Evolutionary conservation across 345 rosid genomes (phyloP).

Genomic region (Linum usitatissimum): DNA sequence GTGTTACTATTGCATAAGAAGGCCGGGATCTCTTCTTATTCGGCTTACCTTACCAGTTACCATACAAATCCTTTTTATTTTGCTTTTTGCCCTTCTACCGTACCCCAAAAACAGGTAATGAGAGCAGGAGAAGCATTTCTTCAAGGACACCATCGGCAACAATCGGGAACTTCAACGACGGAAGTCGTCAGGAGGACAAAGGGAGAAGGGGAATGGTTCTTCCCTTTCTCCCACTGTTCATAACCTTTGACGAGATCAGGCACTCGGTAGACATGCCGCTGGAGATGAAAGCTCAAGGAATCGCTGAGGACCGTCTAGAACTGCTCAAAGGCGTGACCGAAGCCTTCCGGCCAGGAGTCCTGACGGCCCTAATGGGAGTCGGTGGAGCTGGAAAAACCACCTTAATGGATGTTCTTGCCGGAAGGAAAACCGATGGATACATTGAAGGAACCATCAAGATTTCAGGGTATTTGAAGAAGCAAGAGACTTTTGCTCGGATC

Average conservation of each 20-base stretch:
- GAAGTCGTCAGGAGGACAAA: conserved; percentile 1
- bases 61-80: too few relatives aligned
- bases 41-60: too few relatives aligned
- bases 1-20: too few relatives aligned
- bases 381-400: conserved; percentile 75
- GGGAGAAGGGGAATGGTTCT: conserved; percentile 51
- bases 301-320: conserved; percentile 35
- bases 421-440: conserved; percentile 67
- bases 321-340: conserved; percentile 59
- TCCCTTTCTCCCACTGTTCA: conserved; percentile 51
- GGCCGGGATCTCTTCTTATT: too few relatives aligned
- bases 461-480: conserved; percentile 58
- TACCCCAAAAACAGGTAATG: conserved; percentile 20
- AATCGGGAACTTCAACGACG: conserved; percentile 21
- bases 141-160: conserved; percentile 25
- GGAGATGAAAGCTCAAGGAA: conserved; percentile 58
- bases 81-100: too few relatives aligned
- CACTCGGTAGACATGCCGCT: conserved; percentile 60
- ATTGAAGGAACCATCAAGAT: conserved; percentile 39
- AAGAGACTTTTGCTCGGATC: conserved; percentile 59
- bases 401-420: conserved; percentile 63
- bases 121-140: conserved; percentile 18
- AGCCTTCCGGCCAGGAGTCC: conserved; percentile 57
- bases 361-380: conserved; percentile 61
- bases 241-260: conserved; percentile 47